Evolutionary conservation across 2,329 filamentous ascomycete genomes (phyloP), one percentile per base, ranked within the genome.

Genomic region (Neopestalotiopsis sp.): DNA sequence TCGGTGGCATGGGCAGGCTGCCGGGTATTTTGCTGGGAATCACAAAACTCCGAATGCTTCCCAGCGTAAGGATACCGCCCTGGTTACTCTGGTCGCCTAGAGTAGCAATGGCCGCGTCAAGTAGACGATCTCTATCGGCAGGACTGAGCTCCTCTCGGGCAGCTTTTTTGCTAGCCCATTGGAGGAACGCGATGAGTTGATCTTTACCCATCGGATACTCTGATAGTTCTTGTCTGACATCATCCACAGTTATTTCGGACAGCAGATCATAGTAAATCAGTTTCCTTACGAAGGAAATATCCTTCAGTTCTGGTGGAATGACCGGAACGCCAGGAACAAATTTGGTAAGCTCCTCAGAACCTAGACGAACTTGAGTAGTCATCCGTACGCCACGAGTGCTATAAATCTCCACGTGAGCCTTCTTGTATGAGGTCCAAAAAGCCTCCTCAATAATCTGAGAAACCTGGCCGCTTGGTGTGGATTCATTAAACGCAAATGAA

Each of bases 301-400:
- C 86, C 69, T 91, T 89, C 73, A 98, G 86, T 69, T 91, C 90
- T 59, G 93, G 89, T 1, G 95, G 93, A 4, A 98, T 85, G 52
- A 97, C 90, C 0, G 96, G 94, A 71, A 99, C 96, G 42, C 93
- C 93, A 68, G 95, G 91, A 68, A 98, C 90, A 76, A 99, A 99
- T 69, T 87, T 86, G 74, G 82, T 84, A 65, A 91, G 78, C 73
- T 91, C 84, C 84, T 93, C 78, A 78, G 92, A 82, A 78, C 84
- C 92, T 73, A 97, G 88, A 42, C 96, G 92, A 45, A 98, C 94
- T 73, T 92, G 88, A 13, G 92, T 89, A 45, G 93, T 97, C n/a
- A 92, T 89, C 67, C 98, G 85, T 6, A 99, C 91, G 68, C 97
- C 97, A 69, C 91, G 90, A 24, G 92, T 97, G 1, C 95, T 98